Conservation (phyloP, 225 moss, liverwort and hornwort genomes). For the Marchantia polymorpha region DNA sequence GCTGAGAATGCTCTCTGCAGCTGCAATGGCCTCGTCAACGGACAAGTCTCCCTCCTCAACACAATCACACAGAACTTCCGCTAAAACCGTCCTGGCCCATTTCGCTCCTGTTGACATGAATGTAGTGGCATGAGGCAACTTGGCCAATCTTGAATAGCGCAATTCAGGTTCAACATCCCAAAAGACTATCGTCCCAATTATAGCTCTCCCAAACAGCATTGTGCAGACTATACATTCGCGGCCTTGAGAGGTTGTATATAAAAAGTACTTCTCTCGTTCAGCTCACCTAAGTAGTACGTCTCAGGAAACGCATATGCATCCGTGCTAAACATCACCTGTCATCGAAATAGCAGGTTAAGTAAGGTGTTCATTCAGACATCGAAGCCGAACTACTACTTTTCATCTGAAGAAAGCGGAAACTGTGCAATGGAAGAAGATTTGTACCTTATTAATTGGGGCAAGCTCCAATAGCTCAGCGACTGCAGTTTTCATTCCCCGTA, state of each 20-base stretch:
- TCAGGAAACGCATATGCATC: constrained; percentile 90
- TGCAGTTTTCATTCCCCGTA: constrained; percentile 81
- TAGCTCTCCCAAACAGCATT: too few species aligned
- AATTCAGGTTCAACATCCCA: background rate
- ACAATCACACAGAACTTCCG: constrained; percentile 66
- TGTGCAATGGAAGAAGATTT: background rate
- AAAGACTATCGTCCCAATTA: background rate
- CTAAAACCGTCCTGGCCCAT: constrained; percentile 73
- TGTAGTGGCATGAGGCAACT: background rate
- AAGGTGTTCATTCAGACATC: background rate
- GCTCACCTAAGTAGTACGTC: constrained; percentile 73
- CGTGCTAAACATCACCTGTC: constrained; percentile 97
- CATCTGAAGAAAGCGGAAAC: background rate
- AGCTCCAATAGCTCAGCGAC: constrained; percentile 80
- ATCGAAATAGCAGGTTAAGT: background rate
- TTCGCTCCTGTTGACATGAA: constrained; percentile 60
- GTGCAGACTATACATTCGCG: background rate
- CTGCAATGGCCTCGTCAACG: constrained; percentile 61
- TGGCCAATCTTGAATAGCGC: too few species aligned
- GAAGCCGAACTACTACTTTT: background rate
- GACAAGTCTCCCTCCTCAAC: constrained; percentile 74
- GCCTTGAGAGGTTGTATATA: background rate
- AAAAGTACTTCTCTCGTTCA: background rate
- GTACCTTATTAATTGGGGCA: constrained; percentile 83
- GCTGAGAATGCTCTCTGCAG: constrained; percentile 60